phyloP scores from a whole-genome alignment of 192 early-diverging fungal genomes.

The Coemansia umbellata region DNA sequence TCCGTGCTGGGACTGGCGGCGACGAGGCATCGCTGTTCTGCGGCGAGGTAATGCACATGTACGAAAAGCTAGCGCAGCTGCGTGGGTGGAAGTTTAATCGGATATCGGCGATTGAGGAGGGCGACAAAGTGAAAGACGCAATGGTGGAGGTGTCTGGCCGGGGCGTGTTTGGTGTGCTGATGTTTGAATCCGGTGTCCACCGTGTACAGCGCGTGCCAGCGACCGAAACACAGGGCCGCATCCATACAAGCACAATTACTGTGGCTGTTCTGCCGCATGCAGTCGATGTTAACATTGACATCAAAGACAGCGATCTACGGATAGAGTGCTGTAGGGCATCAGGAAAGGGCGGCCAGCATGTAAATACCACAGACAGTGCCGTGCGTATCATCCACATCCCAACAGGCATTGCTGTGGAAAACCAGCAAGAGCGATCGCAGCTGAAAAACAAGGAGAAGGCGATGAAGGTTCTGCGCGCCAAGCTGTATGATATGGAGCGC shows the following conservation, averaged over 20 bases:
- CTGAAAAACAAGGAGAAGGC: conserved; percentile 87
- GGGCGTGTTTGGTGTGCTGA: conserved; percentile 69
- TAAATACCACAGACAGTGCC: conserved; percentile 93
- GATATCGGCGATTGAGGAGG: conserved; percentile 40
- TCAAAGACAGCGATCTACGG: conserved; percentile 62
- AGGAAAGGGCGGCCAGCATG: conserved; percentile 89
- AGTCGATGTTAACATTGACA: conserved; percentile 64
- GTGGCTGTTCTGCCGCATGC: conserved; percentile 77
- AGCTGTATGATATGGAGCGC: conserved; percentile 71
- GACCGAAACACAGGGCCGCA: conserved; percentile 71
- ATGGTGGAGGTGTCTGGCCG: conserved; percentile 63
- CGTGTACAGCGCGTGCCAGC: conserved; percentile 78
- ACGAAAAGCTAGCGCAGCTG: conserved; percentile 61
- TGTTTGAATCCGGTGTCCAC: conserved; percentile 80
- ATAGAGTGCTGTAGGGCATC: conserved; percentile 73
- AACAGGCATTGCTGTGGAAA: conserved; percentile 79
- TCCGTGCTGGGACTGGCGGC: conserved; percentile 74
- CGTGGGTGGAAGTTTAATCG: conserved; percentile 64
- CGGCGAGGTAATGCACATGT: conserved; percentile 68
- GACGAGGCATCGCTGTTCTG: conserved; percentile 75
- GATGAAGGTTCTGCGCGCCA: conserved; percentile 74
- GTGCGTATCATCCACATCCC: conserved; percentile 92
- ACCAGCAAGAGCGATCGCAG: conserved; percentile 94
- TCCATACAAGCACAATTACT: conserved; percentile 74
- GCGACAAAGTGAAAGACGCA: conserved; percentile 54